phyloP scores from a whole-genome alignment of 1,284 basidiomycete species.

The Rhizoctonia solani region DNA sequence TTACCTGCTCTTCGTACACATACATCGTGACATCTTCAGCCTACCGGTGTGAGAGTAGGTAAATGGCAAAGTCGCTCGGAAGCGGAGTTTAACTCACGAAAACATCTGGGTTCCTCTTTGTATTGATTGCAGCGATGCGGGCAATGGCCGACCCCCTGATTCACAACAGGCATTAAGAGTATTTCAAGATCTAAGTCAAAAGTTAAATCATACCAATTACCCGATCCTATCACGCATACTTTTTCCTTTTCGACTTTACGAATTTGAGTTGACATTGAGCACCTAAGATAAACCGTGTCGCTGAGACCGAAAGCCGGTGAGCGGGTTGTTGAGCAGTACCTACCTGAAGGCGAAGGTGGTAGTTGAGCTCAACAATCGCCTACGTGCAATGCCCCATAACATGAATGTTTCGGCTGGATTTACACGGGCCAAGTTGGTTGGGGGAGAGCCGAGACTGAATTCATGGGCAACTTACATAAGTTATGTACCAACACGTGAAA shows the following conservation, averaged over 20 bases:
- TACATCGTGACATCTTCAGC: conserved; percentile 53
- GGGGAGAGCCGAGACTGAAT: conserved; percentile 7
- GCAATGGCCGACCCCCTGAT: conserved; percentile 60
- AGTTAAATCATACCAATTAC: conserved; percentile 38
- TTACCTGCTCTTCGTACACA: conserved; percentile 54
- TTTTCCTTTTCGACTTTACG: conserved; percentile 49
- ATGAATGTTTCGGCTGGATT: neutral
- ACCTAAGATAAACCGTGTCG: neutral
- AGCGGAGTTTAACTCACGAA: conserved; percentile 46
- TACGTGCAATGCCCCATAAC: neutral
- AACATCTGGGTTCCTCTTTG: conserved; percentile 48
- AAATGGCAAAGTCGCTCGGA: neutral
- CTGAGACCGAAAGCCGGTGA: neutral
- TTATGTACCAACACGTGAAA: too few relatives aligned
- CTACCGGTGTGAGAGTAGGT: neutral
- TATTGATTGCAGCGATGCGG: conserved; percentile 57
- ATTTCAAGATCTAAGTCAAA: neutral
- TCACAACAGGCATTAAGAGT: neutral
- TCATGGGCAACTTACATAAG: too few relatives aligned
- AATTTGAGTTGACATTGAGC: neutral
- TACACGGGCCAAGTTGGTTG: conserved; percentile 5
- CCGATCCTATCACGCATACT: conserved; percentile 58
- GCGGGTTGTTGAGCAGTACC: neutral
- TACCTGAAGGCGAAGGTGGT: neutral
- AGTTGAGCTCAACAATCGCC: neutral